These are phyloP conservation scores for Yamadazyma buinensis DNA, from an alignment of 1,139 yeast genomes.

Conservation along the genomic window DNA sequence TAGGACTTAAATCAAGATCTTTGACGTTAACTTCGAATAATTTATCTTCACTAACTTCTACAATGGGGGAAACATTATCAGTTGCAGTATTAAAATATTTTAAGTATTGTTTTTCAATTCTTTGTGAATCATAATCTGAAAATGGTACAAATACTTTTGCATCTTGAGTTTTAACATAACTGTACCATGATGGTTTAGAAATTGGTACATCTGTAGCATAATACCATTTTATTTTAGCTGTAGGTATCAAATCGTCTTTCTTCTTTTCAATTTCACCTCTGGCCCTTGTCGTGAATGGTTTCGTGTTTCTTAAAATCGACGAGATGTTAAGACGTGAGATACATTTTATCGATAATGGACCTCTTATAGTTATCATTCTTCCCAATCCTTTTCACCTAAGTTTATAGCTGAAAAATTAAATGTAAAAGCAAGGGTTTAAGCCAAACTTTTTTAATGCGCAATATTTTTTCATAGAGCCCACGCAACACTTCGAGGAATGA, in stretches of 20 bases:
- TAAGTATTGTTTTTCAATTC: constrained; percentile 43
- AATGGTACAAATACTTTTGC: constrained; percentile 72
- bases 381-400: too few relatives aligned
- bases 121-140: constrained; percentile 55
- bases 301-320: constrained; percentile 5
- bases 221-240: constrained; percentile 53
- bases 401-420: too few relatives aligned
- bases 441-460: too few relatives aligned
- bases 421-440: too few relatives aligned
- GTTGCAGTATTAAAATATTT: constrained; percentile 3
- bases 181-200: constrained; percentile 59
- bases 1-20: constrained; percentile 55
- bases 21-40: constrained; percentile 67
- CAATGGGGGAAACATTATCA: constrained; percentile 4
- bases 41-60: constrained; percentile 78
- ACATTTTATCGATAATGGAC: neutral
- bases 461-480: neutral
- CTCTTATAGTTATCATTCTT: neutral
- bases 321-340: constrained; percentile 5
- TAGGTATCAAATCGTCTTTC: constrained; percentile 11
- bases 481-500: neutral
- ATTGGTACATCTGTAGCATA: constrained; percentile 78
- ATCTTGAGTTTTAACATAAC: constrained; percentile 42
- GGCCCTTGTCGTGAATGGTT: constrained; percentile 14
- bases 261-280: constrained; percentile 7